phyloP scores from a whole-genome alignment of 331 rosid species.

The Erythrophleum ivorense region DNA sequence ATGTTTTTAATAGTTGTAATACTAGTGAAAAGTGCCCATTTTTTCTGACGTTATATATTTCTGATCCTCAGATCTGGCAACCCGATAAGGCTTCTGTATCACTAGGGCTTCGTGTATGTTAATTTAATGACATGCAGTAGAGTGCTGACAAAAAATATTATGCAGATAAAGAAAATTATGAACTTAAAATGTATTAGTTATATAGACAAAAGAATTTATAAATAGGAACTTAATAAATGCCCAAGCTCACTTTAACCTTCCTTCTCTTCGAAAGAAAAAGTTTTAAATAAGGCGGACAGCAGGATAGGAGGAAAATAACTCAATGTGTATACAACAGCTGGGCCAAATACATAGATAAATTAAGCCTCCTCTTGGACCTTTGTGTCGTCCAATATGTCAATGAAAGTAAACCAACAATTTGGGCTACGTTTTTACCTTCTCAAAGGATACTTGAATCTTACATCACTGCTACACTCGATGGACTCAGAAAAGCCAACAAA shows the following conservation, averaged over 20 bases:
- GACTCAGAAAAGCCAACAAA: background rate
- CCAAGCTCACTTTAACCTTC: background rate
- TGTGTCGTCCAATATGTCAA: slow-evolving; percentile 1
- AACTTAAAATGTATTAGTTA: background rate
- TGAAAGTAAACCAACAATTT: background rate
- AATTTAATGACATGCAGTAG: background rate
- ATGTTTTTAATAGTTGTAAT: too few relatives aligned
- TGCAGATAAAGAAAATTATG: background rate
- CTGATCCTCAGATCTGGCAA: background rate
- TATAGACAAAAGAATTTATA: background rate
- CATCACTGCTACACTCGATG: background rate
- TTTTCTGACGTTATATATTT: background rate
- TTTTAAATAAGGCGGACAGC: background rate
- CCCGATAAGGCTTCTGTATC: background rate
- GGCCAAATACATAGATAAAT: background rate
- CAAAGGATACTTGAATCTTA: background rate
- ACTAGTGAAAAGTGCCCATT: background rate
- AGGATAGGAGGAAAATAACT: background rate
- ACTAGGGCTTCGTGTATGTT: background rate
- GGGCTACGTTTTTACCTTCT: background rate
- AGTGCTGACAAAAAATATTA: background rate
- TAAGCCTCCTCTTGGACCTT: background rate
- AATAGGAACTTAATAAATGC: background rate
- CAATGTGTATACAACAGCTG: background rate
- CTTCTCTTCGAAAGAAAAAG: background rate